A percentile compares a stretch with the other conserved stretches of the same genome.
These are phyloP conservation scores for Lagenidium sp. DNA, from an alignment of 352 stramenopile species.

Conservation along the genomic window DNA sequence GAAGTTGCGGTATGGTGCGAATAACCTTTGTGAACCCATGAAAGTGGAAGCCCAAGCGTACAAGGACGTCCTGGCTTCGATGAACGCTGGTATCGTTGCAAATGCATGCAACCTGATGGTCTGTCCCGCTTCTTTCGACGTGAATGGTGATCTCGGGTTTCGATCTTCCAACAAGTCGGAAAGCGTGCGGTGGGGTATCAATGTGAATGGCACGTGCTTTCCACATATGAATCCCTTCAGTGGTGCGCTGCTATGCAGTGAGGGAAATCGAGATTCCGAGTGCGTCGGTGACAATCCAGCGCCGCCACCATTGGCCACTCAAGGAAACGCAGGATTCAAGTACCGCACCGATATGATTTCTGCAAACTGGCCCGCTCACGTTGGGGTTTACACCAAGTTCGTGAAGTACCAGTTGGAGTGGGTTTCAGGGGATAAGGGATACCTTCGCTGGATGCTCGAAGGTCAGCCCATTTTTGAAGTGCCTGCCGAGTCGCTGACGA, in stretches of 20 bases:
- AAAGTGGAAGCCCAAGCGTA: conserved; percentile 16
- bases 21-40: conserved; percentile 18
- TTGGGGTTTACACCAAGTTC: conserved; percentile 39
- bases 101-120: conserved; percentile 33
- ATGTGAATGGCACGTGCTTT: conserved; percentile 57
- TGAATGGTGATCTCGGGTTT: conserved; percentile 30
- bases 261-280: conserved; percentile 21
- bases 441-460: conserved; percentile 48
- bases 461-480: conserved; percentile 47
- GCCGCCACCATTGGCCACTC: neutral
- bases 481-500: conserved; percentile 30
- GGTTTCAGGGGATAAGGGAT: conserved; percentile 37
- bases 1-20: conserved; percentile 25
- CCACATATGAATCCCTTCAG: conserved; percentile 44
- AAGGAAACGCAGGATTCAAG: conserved; percentile 11
- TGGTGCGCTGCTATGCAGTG: conserved; percentile 38
- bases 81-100: conserved; percentile 25
- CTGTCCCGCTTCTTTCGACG: conserved; percentile 34
- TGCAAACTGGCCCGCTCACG: conserved; percentile 46
- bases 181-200: conserved; percentile 46
- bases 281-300: conserved; percentile 2
- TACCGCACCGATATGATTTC: conserved; percentile 65
- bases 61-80: conserved; percentile 11
- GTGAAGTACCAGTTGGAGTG: conserved; percentile 52
- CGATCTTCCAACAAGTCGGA: no score